Evolutionary conservation across 106 monocot species (phyloP).

Genomic region (Dendrobium officinale): DNA sequence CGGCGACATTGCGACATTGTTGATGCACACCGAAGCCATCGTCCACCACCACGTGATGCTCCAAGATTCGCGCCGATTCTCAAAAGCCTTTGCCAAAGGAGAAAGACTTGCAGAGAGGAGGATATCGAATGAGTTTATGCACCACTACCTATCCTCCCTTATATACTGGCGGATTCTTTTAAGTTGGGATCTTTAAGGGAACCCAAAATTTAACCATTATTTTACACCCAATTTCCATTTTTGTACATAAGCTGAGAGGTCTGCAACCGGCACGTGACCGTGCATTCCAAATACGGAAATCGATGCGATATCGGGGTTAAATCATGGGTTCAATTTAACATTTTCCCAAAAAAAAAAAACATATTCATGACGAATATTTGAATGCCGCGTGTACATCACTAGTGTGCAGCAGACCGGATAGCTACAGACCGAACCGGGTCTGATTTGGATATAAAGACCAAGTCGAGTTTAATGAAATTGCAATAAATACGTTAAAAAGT

Average conservation of each 20-base stretch:
- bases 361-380: background rate
- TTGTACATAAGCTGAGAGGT: background rate
- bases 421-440: background rate
- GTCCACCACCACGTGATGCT: background rate
- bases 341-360: background rate
- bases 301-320: background rate
- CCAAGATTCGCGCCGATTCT: background rate
- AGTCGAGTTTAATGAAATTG: background rate
- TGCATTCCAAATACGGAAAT: conserved; percentile 1
- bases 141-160: background rate
- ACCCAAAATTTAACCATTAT: background rate
- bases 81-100: too few species aligned
- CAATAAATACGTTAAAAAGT: background rate
- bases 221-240: conserved; percentile 1
- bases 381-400: background rate
- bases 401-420: background rate
- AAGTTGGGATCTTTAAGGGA: background rate
- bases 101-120: background rate
- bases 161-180: background rate
- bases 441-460: background rate
- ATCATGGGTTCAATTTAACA: background rate
- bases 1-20: conserved; percentile 3
- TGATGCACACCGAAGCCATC: conserved; percentile 5
- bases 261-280: background rate
- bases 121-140: background rate